Conservation (phyloP, 805 yeast genomes). For the Grigorovia humatica region DNA sequence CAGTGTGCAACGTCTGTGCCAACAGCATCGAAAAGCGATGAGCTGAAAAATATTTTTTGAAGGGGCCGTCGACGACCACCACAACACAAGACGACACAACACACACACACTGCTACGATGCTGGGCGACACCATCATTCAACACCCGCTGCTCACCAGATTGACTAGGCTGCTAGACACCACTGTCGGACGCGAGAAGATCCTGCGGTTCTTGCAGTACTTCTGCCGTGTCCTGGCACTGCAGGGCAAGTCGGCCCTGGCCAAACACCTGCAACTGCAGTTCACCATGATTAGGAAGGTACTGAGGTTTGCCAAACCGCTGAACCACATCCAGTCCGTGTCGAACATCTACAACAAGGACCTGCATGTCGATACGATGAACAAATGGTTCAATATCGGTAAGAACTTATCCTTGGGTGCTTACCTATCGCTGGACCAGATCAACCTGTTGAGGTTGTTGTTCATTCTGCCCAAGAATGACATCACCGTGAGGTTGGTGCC, state of each 20-base stretch:
- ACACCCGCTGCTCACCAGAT: slow-evolving; percentile 48
- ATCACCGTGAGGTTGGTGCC: slow-evolving; percentile 41
- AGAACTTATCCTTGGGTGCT: slow-evolving; percentile 51
- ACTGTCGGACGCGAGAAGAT: slow-evolving; percentile 69
- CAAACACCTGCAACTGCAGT: slow-evolving; percentile 48
- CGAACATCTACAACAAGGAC: slow-evolving; percentile 58
- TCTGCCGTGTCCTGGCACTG: slow-evolving; percentile 61
- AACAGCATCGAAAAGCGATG: no score
- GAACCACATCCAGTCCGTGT: slow-evolving; percentile 57
- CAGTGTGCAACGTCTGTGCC: no score
- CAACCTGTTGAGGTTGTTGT: slow-evolving; percentile 39
- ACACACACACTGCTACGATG: slow-evolving; percentile 31
- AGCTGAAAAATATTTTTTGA: no score
- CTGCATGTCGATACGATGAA: slow-evolving; percentile 41
- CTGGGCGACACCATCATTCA: slow-evolving; percentile 51
- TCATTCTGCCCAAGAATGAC: slow-evolving; percentile 42
- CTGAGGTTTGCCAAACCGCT: slow-evolving; percentile 78
- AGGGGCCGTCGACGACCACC: no score
- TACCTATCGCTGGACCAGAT: slow-evolving; percentile 56
- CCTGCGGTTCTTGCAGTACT: slow-evolving; percentile 55
- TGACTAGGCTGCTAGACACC: slow-evolving; percentile 53
- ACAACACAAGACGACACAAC: not conserved
- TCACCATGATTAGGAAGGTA: slow-evolving; percentile 69
- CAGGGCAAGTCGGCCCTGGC: slow-evolving; percentile 36
- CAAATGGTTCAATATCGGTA: slow-evolving; percentile 27